Conservation (phyloP, 2,329 filamentous ascomycete genomes). For the Cladosporium sp. region DNA sequence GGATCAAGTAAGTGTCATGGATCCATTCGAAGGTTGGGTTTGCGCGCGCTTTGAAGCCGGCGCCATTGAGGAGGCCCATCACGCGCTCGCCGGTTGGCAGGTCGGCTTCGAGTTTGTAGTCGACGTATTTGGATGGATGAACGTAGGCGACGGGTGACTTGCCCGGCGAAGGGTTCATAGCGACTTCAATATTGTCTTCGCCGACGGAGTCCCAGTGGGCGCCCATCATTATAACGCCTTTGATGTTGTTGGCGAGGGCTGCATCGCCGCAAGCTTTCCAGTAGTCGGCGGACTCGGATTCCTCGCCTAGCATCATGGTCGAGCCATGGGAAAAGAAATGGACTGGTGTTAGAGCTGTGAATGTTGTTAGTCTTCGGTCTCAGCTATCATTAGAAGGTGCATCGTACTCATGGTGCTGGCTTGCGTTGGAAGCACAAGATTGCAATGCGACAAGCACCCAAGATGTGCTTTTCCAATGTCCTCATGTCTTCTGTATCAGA, state of each 20-base stretch:
- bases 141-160: constrained; percentile 64
- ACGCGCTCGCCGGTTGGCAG: constrained; percentile 46
- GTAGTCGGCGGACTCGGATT: constrained; percentile 55
- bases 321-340: constrained; percentile 66
- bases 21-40: constrained; percentile 63
- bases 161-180: constrained; percentile 52
- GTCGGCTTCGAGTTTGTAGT: constrained; percentile 58
- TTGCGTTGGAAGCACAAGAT: too few species aligned
- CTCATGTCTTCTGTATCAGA: too few species aligned
- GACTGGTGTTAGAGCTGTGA: constrained; percentile 43
- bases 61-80: constrained; percentile 43
- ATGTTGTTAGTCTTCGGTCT: not conserved
- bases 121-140: constrained; percentile 56
- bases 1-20: constrained; percentile 63
- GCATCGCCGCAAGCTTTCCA: constrained; percentile 62
- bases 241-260: constrained; percentile 53
- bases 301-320: constrained; percentile 65
- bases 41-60: constrained; percentile 49
- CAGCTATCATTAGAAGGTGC: not conserved
- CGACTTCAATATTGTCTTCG: constrained; percentile 50
- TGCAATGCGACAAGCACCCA: too few species aligned
- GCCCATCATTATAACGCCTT: constrained; percentile 60
- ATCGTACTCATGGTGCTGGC: too few species aligned
- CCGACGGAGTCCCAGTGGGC: constrained; percentile 55
- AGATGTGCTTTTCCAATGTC: too few species aligned